Percentiles rank a stretch among this genome's conserved stretches.
Evolutionary conservation across 2,329 filamentous ascomycete species (phyloP).

Genomic region (Colletotrichum paranaense): DNA sequence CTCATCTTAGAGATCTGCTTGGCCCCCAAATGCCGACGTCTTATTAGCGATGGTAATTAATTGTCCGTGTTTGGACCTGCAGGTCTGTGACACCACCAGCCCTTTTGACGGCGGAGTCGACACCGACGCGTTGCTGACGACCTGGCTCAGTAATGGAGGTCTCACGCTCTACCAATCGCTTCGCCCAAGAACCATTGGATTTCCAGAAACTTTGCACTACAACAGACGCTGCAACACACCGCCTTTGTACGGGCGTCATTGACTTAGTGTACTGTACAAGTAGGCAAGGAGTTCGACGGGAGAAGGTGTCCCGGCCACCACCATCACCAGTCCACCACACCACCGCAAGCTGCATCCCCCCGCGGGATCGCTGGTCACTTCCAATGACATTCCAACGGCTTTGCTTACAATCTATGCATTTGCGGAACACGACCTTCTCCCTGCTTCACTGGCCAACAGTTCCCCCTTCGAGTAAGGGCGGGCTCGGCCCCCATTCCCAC

Average conservation of each 20-base stretch:
- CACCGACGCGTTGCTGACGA: background rate
- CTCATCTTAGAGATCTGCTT: background rate
- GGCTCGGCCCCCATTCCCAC: constrained; percentile 21
- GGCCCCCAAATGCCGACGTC: constrained; percentile 22
- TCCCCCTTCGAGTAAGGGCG: background rate
- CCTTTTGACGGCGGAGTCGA: background rate
- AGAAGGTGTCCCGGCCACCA: too few species aligned
- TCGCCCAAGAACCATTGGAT: background rate
- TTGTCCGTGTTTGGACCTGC: background rate
- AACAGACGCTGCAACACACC: background rate
- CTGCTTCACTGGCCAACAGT: constrained; percentile 25
- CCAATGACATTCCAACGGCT: background rate
- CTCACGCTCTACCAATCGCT: constrained; percentile 10
- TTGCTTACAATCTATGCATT: background rate
- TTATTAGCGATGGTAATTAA: background rate
- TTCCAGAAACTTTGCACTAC: background rate
- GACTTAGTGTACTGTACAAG: background rate
- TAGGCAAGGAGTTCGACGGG: background rate
- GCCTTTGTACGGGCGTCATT: background rate
- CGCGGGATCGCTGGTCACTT: background rate
- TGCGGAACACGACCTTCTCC: constrained; percentile 3
- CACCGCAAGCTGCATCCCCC: background rate
- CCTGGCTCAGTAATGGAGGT: background rate
- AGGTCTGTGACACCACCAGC: constrained; percentile 4
- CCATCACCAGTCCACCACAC: background rate